Base-by-base conservation (phyloP, 225 moss, liverwort and hornwort species). In the Physcomitrium patens region DNA sequence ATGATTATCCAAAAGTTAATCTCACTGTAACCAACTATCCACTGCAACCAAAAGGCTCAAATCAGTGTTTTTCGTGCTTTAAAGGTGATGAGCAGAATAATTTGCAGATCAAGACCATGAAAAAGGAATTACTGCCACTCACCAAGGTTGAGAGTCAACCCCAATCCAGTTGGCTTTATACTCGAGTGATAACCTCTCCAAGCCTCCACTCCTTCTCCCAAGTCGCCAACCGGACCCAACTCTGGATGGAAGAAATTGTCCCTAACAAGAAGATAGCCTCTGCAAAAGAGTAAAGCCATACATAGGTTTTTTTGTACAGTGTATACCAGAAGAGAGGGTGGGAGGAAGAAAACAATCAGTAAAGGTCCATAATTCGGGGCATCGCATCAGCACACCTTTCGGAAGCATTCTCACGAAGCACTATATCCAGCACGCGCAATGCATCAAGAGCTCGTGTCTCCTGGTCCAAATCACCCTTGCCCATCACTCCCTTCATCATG, bases 171-270 rank as follows among this genome's bases (percentile, higher is more conserved):
- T 17, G 94, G 89, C 41, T 93, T 86, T 57, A 99, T 87, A 31
- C 94, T 94, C 8, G 91, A 91, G 67, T 99, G 97, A 47, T 90
- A 99, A 0, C 97, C 97, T 26, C 82, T 79, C 97, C 97, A 99
- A n/a, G 90, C 79, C 54, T 94, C 90, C 51, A 99, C 94, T 59
- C 97, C 97, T 81, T 99, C 97, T 31, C 91, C 90, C 50, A 99
- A 75, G 24, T 93, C 89, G 18, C 75, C 68, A n/a, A 93, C 80
- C 1, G 60, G 57, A 3, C 94, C 97, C 11, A 99, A 81, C 27
- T 90, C 78, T 1, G 81, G 85, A 67, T 94, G 93, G 64, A 94
- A 99, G 63, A 90, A 99, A 51, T 90, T 91, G 55, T 95, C 97
- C 3, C 97, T 87, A 16, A 99, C 92, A 12, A 93, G 80, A 19